Conservation (phyloP, 164 flowering plant species). For the Vitis riparia region DNA sequence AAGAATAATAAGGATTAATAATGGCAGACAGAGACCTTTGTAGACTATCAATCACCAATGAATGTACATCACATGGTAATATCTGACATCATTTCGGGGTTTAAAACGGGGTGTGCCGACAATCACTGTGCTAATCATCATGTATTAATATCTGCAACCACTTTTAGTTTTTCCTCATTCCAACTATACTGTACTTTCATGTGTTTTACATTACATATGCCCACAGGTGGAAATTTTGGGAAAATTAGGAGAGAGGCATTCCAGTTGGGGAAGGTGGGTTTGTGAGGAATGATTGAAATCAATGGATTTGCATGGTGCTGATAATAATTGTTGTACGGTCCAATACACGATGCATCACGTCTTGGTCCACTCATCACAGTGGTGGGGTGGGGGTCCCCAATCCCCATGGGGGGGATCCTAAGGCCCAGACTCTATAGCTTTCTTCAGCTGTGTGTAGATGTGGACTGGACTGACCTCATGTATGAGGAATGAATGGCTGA, state of each 20-base stretch:
- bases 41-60: background rate
- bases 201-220: too few relatives aligned
- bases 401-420: background rate
- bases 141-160: background rate
- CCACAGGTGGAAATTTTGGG: too few relatives aligned
- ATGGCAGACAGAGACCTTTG: slow-evolving; percentile 10
- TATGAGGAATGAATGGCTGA: too few relatives aligned
- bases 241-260: too few relatives aligned
- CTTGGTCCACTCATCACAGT: background rate
- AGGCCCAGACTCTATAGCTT: slow-evolving; percentile 2
- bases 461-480: too few relatives aligned
- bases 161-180: background rate
- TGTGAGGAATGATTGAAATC: background rate
- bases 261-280: too few relatives aligned
- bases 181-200: too few relatives aligned
- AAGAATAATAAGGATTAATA: background rate
- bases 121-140: slow-evolving; percentile 15
- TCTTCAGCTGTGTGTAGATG: slow-evolving; percentile 3
- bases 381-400: background rate
- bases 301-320: slow-evolving; percentile 11
- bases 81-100: background rate
- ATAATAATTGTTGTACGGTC: slow-evolving; percentile 10
- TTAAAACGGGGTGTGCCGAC: slow-evolving; percentile 25
- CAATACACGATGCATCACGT: slow-evolving; percentile 1
- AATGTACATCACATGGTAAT: background rate